Evolutionary conservation across 306 rosid genomes (phyloP), one percentile per base, ranked within the genome.

Genomic region (Cicer cuneatum): DNA sequence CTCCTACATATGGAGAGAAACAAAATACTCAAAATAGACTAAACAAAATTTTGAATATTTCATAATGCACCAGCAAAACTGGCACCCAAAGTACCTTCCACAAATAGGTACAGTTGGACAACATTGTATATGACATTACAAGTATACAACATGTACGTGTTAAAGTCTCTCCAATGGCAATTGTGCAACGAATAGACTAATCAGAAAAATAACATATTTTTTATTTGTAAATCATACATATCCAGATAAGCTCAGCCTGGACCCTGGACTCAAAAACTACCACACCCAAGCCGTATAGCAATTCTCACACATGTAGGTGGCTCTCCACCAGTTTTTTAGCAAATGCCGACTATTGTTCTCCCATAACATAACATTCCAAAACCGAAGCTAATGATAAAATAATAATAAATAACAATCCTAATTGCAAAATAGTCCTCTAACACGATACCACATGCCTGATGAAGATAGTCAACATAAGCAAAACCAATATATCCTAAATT

Each of bases 31-130:
- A 61, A 73, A 68, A 54, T 35, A 35, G 40, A 46, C 35, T 19
- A 54, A 61, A 57, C 49, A 39, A 35, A 67, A 49, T 74, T 74
- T 51, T 14, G 58, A 70, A 70, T 43, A 43, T 18, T 80, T 70
- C 47, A 41, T 62, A 57, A 48, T 7, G n/a, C 38, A 42, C 75
- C 69, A 29, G 54, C 43, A 47, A 72, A 33, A 21, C 62, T 72
- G 10, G 74, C 37, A 73, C 67, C 56, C 14, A 73, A 68, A 67
- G 24, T 82, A 60, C 51, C 40, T 74, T 71, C 60, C 4, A 77
- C 73, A 11, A 48, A 66, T 24, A 65, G 61, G 60, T 6, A 35
- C 29, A 29, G 45, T 33, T 33, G 35, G 60, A 42, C 33, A 41
- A 39, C 56, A 71, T 16, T 11, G 53, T 15, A 29, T 39, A 64